Evolutionary conservation across 805 yeast genomes (phyloP).

Genomic region (Teunomyces kruisii): DNA sequence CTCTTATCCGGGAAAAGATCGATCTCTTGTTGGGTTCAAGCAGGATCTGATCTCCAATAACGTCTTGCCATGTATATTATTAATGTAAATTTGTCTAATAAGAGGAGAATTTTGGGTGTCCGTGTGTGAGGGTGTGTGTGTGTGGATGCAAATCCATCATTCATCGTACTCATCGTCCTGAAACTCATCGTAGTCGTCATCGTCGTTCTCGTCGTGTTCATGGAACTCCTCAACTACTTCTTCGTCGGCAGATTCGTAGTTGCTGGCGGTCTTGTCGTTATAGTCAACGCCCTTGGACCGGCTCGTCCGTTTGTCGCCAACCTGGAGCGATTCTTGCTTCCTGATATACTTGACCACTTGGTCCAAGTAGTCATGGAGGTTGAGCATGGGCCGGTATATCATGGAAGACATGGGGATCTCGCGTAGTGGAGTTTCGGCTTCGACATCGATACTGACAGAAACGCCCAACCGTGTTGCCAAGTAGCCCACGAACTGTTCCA

Average conservation of each 20-base stretch:
- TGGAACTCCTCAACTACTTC: constrained; percentile 12
- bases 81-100: constrained; percentile 4
- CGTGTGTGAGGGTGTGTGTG: no score
- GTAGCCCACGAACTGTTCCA: constrained; percentile 25
- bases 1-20: constrained; percentile 70
- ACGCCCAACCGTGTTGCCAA: constrained; percentile 23
- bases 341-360: constrained; percentile 26
- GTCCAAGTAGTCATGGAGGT: constrained; percentile 29
- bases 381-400: constrained; percentile 24
- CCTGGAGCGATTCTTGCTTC: constrained; percentile 21
- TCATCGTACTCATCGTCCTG: constrained; percentile 13
- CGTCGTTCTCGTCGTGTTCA: constrained; percentile 15
- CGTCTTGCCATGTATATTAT: constrained; percentile 2
- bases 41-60: constrained; percentile 34
- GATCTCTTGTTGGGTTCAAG: constrained; percentile 68
- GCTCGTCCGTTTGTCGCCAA: constrained; percentile 3
- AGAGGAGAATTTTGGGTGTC: no score
- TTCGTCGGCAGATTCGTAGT: constrained; percentile 9
- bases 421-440: neutral
- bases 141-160: neutral
- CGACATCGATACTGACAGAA: neutral
- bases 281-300: constrained; percentile 4
- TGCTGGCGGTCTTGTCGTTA: constrained; percentile 5
- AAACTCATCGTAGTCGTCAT: constrained; percentile 18
- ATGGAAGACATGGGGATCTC: constrained; percentile 16